Conservation (phyloP, 2,329 filamentous ascomycete genomes). For the Fusarium odoratissimum region DNA sequence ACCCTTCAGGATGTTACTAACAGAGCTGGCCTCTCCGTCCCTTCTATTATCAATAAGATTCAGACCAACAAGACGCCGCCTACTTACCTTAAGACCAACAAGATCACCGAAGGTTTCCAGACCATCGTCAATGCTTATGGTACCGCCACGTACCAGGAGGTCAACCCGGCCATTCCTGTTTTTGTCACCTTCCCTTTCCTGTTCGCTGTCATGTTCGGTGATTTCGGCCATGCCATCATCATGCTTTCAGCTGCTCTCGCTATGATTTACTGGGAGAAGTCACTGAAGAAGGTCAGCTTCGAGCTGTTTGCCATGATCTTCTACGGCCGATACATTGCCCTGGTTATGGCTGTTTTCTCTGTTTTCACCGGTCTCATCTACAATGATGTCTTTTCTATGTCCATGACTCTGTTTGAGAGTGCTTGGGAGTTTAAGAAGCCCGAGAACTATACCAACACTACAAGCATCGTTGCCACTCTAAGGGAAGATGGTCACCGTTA, state of each 20-base stretch:
- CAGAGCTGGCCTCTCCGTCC: constrained; percentile 93
- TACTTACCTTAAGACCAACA: constrained; percentile 98
- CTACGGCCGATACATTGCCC: constrained; percentile 97
- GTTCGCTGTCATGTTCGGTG: constrained; percentile 99
- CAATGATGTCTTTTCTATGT: constrained; percentile 96
- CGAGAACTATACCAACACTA: constrained; percentile 71
- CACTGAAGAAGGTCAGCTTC: constrained; percentile 89
- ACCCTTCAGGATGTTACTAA: constrained; percentile 98
- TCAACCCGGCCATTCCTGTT: constrained; percentile 94
- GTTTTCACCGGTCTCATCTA: constrained; percentile 98
- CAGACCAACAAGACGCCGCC: constrained; percentile 96
- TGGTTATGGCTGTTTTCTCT: constrained; percentile 98
- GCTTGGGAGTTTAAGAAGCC: constrained; percentile 86
- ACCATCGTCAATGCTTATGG: constrained; percentile 99
- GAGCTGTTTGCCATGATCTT: constrained; percentile 99
- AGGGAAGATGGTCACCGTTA: constrained; percentile 82
- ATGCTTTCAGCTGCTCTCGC: constrained; percentile 85
- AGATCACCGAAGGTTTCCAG: constrained; percentile 97
- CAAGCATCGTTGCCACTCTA: constrained; percentile 74
- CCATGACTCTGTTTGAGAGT: constrained; percentile 87
- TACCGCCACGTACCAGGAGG: constrained; percentile 95
- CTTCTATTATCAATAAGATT: constrained; percentile 98
- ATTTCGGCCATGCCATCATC: constrained; percentile 91
- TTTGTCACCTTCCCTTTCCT: constrained; percentile 99
- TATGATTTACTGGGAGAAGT: constrained; percentile 98